Base-by-base conservation (phyloP, 495 filamentous ascomycete genomes). In the Cercophora samala region DNA sequence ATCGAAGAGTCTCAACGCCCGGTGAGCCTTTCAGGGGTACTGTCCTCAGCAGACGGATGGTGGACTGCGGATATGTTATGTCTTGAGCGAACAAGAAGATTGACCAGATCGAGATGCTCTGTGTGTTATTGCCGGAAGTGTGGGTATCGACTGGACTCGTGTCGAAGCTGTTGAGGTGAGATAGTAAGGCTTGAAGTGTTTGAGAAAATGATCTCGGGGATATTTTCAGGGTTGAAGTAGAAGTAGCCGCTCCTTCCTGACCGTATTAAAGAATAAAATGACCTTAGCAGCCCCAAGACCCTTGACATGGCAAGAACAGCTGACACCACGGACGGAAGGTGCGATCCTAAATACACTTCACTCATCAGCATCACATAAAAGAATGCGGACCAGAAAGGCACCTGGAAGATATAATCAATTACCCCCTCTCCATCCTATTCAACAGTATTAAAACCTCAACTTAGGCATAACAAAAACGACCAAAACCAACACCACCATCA, bases 391-490 rank as follows among this genome's bases (percentile, higher is more conserved):
- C 3, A 29, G n/a, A n/a, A 29, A 29, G 26, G 8, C 26, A 29
- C 26, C 26, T 5, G 8, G 8, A 4, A 29, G 26, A 6, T 6
- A 29, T 5, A 4, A 29, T 29, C 4, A 29, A 29, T n/a, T 29
- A 6, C 37, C 0, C 2, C 37, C 37, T 46, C 37, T 46, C 15
- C 5, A 11, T 11, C 3, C 18, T 56, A 56, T 56, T 21, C 8
- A 21, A 56, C 6, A 56, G 22, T 63, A 42, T 58, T 26, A 96
- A 75, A 97, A 95, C 77, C 93, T 81, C 72, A 97, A 76, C 83
- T 96, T 97, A 13, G 93, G 93, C 71, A 89, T 77, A 65, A 94
- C 83, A 79, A 88, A 91, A 1, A 96, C 92, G 66, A 97, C 75
- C 74, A 92, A 67, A 18, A 96, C 76, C 2, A 91, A 85, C 52